These are phyloP conservation scores for Alternaria sp. DNA, from an alignment of 2,329 filamentous ascomycete genomes.

Conservation along the genomic window DNA sequence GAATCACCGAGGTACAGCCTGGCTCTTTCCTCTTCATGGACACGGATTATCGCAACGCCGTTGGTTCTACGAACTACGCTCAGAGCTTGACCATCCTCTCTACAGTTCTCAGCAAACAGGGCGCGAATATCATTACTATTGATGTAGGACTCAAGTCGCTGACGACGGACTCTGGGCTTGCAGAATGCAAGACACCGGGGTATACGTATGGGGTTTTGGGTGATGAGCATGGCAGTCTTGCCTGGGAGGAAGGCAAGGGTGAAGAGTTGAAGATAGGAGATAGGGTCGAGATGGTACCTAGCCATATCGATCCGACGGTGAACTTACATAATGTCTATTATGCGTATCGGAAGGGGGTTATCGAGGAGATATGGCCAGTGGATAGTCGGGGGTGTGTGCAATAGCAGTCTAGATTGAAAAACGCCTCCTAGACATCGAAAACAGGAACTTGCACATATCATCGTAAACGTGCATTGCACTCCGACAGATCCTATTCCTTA, in stretches of 20 bases:
- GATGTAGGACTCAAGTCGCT: slow-evolving; percentile 62
- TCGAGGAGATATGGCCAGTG: slow-evolving; percentile 63
- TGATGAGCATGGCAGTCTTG: slow-evolving; percentile 61
- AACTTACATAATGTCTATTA: slow-evolving; percentile 64
- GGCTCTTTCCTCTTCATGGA: slow-evolving; percentile 68
- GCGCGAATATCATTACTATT: slow-evolving; percentile 56
- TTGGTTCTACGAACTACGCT: slow-evolving; percentile 57
- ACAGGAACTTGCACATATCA: not conserved
- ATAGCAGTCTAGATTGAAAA: slow-evolving; percentile 27
- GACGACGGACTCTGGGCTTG: slow-evolving; percentile 62
- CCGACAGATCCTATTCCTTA: not conserved
- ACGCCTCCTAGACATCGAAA: not conserved
- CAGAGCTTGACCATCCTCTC: slow-evolving; percentile 61
- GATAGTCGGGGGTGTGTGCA: slow-evolving; percentile 63
- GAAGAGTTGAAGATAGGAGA: slow-evolving; percentile 56
- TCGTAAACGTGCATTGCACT: not conserved
- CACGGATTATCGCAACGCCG: slow-evolving; percentile 64
- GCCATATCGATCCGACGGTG: slow-evolving; percentile 65
- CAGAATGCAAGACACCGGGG: slow-evolving; percentile 56
- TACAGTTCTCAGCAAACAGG: slow-evolving; percentile 61
- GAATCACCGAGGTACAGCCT: slow-evolving; percentile 64
- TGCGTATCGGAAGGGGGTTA: slow-evolving; percentile 57
- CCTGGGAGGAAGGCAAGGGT: slow-evolving; percentile 54
- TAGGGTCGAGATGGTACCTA: slow-evolving; percentile 62
- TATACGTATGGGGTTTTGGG: slow-evolving; percentile 58